Evolutionary conservation across 768 basidiomycete species (phyloP), one percentile per base, ranked within the genome.

Genomic region (Collybiopsis confluens): DNA sequence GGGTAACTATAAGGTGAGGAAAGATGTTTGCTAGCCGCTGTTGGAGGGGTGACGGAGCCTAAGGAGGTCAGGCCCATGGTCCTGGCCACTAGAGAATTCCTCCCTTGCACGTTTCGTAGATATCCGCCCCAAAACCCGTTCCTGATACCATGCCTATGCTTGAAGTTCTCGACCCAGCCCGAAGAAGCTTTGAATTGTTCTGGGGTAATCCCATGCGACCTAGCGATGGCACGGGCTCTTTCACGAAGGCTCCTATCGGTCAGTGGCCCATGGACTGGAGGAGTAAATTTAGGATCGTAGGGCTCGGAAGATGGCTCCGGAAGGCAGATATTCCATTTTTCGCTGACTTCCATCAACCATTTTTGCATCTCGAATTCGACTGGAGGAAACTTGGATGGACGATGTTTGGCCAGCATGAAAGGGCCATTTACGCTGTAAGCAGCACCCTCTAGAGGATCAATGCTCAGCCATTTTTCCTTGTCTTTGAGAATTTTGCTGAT

Each of bases 161-260:
- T 94, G 75, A 93, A 95, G 66, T 91, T 91, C 65, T 94, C 91
- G 51, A 95, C 78, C 92, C 92, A 95, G 3, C 91, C 90, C 9
- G 87, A 83, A 63, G 86, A 90, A n/a, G 89, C 92, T 70, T 93
- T 94, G 80, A 95, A 95, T 65, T 81, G 79, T 54, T 88, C 86
- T 55, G 83, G 79, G 44, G 76, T 65, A 56, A 87, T 82, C 48
- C 77, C 72, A 47, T 84, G 75, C 6, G 55, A 62, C 38, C 68
- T 64, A 1, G 78, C 81, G 49, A 82, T 68, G 54, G 75, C 71
- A 48, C 73, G 74, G 27, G 83, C 83, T 63, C 80, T 76, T 18
- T 70, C 69, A 49, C 78, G 77, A 46, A 53, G 75, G 48, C 77
- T 67, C 6, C 80, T 74, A 67, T 96, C 92, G 28, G 82, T 82